Conservation (phyloP, 2,329 filamentous ascomycete species). For the Phaeosphaeria sp. region DNA sequence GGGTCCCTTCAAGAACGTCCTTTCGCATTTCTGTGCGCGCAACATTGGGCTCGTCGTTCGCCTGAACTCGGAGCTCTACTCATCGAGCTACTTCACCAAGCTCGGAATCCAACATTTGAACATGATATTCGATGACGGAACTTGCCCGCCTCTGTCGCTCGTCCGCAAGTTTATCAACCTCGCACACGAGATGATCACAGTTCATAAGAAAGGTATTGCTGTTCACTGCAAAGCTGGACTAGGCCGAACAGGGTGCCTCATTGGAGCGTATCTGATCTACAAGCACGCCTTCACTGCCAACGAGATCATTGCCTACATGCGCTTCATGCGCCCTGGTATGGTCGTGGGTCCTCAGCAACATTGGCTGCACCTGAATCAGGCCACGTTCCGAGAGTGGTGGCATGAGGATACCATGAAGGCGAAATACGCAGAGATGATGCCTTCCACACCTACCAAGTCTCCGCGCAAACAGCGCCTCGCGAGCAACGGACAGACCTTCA, state of each 20-base stretch:
- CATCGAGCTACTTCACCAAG: conserved; percentile 94
- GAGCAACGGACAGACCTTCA: conserved; percentile 75
- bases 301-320: conserved; percentile 97
- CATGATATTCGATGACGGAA: conserved; percentile 99
- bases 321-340: conserved; percentile 99
- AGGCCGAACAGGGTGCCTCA: conserved; percentile 92
- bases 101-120: conserved; percentile 94
- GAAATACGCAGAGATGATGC: conserved; percentile 70
- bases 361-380: conserved; percentile 97
- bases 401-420: conserved; percentile 79
- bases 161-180: conserved; percentile 94
- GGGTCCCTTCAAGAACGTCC: conserved; percentile 92
- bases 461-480: conserved; percentile 57
- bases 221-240: conserved; percentile 99
- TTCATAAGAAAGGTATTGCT: conserved; percentile 90
- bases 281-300: conserved; percentile 96
- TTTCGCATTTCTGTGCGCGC: conserved; percentile 84
- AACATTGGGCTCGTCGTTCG: conserved; percentile 94
- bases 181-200: conserved; percentile 90
- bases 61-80: conserved; percentile 94
- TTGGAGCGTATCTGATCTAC: conserved; percentile 97
- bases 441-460: conserved; percentile 64
- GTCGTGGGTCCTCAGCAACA: conserved; percentile 98
- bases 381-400: conserved; percentile 98
- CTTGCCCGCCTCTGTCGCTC: conserved; percentile 86